Base-by-base conservation (phyloP, 257 asterid genomes). In the Eustoma russellianum region DNA sequence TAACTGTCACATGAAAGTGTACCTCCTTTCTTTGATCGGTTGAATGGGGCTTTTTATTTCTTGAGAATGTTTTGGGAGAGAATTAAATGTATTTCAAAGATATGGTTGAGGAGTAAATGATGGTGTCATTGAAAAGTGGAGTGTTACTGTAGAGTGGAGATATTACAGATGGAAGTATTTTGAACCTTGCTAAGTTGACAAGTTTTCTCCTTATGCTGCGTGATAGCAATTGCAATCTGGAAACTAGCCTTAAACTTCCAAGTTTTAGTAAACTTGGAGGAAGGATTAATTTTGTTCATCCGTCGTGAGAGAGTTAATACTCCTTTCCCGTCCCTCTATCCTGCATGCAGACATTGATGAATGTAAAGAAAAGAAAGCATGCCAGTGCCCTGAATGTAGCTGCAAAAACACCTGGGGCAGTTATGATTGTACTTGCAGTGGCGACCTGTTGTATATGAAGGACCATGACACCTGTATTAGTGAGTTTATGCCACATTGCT, bases 381-480 rank as follows among this genome's bases (percentile, higher is more conserved):
- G 97, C 38, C 95, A 80, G 50, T 88, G 97, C 60, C 69, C 87
- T 34, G 95, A 82, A 66, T 88, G 97, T 74, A 82, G 69, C 76
- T 88, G 97, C 83, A 84, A 66, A 68, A 71, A 88, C 75, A 70
- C 77, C 9, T 85, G 93, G 96, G 97, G 97, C 58, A 80, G 93
- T 67, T 88, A 80, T 16, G 97, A 82, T 3, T 88, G 97, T 77
- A 65, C 67, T 62, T 88, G 97, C 62, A 65, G 80, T 16, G 76
- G 76, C 55, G 88, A 74, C 67, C 69, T 82, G 18, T 71, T 88
- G 71, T 84, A 84, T 48, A 88, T 84, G 38, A 71, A 80, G 74
- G 95, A 84, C 64, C 90, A 88, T 47, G 96, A 84, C 52, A 82
- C 96, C 49, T 88, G 96, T 93, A 88, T 88, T 74, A 80, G 97